A percentile compares a stretch with the other conserved stretches of the same genome.
Conservation (phyloP, 495 filamentous ascomycete genomes). For the Chaetomium tenue region DNA sequence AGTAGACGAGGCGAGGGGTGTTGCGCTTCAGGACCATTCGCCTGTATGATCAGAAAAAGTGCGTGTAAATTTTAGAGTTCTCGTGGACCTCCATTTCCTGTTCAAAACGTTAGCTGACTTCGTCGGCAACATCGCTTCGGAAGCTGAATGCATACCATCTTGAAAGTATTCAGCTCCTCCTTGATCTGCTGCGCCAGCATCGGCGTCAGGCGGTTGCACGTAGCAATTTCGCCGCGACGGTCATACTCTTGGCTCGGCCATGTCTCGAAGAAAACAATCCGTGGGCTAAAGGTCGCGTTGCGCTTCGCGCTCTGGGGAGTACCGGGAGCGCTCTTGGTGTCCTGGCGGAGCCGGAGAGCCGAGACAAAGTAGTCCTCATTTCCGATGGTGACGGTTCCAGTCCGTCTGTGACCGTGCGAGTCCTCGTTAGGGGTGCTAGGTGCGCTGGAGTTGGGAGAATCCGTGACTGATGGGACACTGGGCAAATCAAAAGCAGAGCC, state of each 20-base stretch:
- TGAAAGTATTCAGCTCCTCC: conserved; percentile 98
- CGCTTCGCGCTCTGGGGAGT: conserved; percentile 71
- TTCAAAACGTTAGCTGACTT: conserved; percentile 30
- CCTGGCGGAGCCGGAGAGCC: conserved; percentile 63
- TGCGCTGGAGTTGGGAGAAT: conserved; percentile 77
- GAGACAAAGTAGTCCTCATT: conserved; percentile 86
- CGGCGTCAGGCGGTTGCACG: conserved; percentile 94
- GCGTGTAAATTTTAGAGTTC: conserved; percentile 96
- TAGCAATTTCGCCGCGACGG: conserved; percentile 91
- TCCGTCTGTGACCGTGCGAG: conserved; percentile 57
- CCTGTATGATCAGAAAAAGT: conserved; percentile 80
- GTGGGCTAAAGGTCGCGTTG: conserved; percentile 86
- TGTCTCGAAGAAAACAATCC: conserved; percentile 92
- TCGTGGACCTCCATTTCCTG: conserved; percentile 99
- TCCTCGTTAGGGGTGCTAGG: conserved; percentile 82
- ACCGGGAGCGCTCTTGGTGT: conserved; percentile 71
- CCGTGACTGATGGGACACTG: conserved; percentile 58
- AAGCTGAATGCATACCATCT: conserved; percentile 68
- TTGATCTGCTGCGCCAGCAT: conserved; percentile 99
- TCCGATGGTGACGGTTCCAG: conserved; percentile 67
- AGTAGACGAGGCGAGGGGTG: conserved; percentile 38
- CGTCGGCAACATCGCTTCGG: background rate
- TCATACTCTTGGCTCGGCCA: conserved; percentile 97
- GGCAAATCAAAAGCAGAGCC: conserved; percentile 53
- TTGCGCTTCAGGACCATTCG: conserved; percentile 25